Evolutionary conservation across 2,329 filamentous ascomycete genomes (phyloP).

Genomic region (Penicillium aurantiogriseum): DNA sequence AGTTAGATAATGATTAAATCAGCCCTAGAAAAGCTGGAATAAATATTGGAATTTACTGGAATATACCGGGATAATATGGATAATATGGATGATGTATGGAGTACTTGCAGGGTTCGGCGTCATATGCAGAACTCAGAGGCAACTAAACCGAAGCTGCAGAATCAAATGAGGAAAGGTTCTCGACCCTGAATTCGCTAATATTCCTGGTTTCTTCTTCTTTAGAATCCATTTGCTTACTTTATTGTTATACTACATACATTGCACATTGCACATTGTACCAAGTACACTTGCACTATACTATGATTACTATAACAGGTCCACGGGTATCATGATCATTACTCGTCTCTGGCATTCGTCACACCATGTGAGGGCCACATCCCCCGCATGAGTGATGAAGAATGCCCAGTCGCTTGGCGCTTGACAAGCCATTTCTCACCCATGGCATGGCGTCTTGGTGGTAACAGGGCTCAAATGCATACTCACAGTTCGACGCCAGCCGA

Average conservation of each 20-base stretch:
- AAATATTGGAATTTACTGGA: too few relatives aligned
- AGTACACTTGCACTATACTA: not conserved
- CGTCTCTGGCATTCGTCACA: not conserved
- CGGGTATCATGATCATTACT: constrained; percentile 1
- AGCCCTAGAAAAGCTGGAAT: not conserved
- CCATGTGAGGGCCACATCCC: not conserved
- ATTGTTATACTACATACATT: not conserved
- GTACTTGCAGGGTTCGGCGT: not conserved
- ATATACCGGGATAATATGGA: not conserved
- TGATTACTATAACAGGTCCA: not conserved
- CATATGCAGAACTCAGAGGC: not conserved
- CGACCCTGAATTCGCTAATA: not conserved
- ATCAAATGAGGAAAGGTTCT: constrained; percentile 1
- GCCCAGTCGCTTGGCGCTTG: not conserved
- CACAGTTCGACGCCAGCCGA: not conserved
- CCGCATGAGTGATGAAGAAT: not conserved
- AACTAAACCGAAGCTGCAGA: constrained; percentile 6
- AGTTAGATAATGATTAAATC: not conserved
- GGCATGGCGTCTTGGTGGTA: not conserved
- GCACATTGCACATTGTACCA: not conserved
- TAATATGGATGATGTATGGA: not conserved
- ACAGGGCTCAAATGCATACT: not conserved
- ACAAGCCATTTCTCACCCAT: not conserved
- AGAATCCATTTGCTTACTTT: not conserved
- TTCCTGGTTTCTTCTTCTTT: not conserved